Base-by-base conservation (phyloP, 495 filamentous ascomycete genomes). In the Tuber melanosporum region DNA sequence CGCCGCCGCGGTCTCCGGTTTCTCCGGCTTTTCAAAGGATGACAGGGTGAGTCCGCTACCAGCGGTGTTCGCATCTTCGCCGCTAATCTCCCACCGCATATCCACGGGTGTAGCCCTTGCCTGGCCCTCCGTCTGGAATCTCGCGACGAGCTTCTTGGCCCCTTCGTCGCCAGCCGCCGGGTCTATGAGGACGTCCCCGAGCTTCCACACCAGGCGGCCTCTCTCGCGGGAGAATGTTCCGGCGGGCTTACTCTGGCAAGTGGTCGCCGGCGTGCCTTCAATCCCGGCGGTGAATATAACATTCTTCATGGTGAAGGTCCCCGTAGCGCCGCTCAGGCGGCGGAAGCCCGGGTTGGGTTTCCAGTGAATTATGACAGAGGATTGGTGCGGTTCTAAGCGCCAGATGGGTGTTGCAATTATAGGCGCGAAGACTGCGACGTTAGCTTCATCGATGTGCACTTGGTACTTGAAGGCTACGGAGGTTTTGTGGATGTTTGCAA, bases 401-500 rank as follows among this genome's bases (percentile, higher is more conserved):
- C 95, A 98, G 8, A 87, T 89, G 42, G 94, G 91, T 52, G 89
- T 91, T 79, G 98, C 86, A 70, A 92, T 87, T 43, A 99, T 85
- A 0, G 96, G 95, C 36, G 91, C 90, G 81, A 92, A 92, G n/a
- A 89, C 83, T 42, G 88, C 86, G 20, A 89, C 85, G 74, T 89
- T 89, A 26, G 85, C 77, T 70, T 87, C 87, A 44, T 95, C 91
- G 44, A 94, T 83, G 79, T 97, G 93, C n/a, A 97, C 86, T 84
- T 95, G 92, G 83, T 98, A 99, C 77, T 95, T 97, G 86, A 99
- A 99, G 45, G 93, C 95, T 4, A 95, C 91, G 0, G 92, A 88
- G 17, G 92, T 91, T 75, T 89, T 91, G 71, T 89, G 87, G 73
- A 97, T 88, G 78, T 89, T 91, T 14, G 90, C 86, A 3, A 93